Evolutionary conservation across 2,329 filamentous ascomycete species (phyloP).

Genomic region (Aspergillus fumigatus): DNA sequence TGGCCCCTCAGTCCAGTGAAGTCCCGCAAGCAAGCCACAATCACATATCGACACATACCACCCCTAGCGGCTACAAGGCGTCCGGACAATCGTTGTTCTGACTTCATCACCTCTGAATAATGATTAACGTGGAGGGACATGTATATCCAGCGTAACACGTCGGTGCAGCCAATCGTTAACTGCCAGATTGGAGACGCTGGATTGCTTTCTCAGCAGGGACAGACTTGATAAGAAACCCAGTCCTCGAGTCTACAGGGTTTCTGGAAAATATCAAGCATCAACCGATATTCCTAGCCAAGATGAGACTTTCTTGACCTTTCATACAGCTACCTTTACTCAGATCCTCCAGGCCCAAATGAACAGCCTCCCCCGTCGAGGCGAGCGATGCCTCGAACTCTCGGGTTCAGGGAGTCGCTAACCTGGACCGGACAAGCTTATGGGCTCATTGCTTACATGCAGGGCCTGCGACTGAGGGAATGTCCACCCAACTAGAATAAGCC

Average conservation of each 20-base stretch:
- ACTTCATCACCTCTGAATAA: too few species aligned
- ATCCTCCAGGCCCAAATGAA: neutral
- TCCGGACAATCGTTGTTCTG: too few species aligned
- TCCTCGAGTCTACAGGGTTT: neutral
- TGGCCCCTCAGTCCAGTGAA: too few species aligned
- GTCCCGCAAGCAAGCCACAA: too few species aligned
- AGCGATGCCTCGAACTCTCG: neutral
- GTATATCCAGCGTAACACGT: neutral
- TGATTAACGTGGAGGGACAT: neutral
- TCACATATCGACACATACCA: too few species aligned
- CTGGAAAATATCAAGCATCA: neutral
- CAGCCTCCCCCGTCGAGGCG: neutral
- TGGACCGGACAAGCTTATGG: neutral
- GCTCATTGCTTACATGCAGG: neutral
- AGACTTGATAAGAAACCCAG: neutral
- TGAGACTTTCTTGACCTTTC: neutral
- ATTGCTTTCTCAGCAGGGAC: neutral
- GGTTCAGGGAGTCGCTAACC: neutral
- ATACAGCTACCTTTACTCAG: neutral
- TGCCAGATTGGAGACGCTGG: neutral
- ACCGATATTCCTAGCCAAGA: neutral
- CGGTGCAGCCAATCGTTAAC: neutral
- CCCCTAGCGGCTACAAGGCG: too few species aligned
- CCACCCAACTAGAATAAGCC: too few species aligned
- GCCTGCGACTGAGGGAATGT: neutral